A percentile compares a stretch with the other conserved stretches of the same genome.
Evolutionary conservation across 2,329 filamentous ascomycete genomes (phyloP).

Genomic region (Setomelanomma holmii): DNA sequence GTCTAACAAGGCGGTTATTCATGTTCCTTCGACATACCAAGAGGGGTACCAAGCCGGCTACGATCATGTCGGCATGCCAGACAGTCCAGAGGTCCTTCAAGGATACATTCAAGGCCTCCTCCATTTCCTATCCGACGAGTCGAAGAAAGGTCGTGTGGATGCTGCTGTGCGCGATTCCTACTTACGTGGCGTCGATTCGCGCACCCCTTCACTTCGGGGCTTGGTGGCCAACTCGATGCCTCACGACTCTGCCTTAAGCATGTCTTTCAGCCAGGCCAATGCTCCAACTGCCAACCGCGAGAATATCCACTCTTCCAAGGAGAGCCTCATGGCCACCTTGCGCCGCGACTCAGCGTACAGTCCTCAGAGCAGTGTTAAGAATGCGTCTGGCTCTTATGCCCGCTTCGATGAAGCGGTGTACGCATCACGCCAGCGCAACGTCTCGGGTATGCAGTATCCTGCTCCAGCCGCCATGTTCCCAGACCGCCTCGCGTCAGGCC

Average conservation of each 20-base stretch:
- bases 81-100: constrained; percentile 40
- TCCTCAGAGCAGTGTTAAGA: constrained; percentile 14
- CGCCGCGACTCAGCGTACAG: constrained; percentile 25
- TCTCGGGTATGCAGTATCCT: constrained; percentile 18
- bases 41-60: constrained; percentile 48
- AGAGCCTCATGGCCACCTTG: constrained; percentile 8
- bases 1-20: constrained; percentile 22
- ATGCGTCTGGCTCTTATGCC: constrained; percentile 14
- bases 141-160: constrained; percentile 25
- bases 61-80: constrained; percentile 43
- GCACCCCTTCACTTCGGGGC: constrained; percentile 34
- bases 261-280: constrained; percentile 30
- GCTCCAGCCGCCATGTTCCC: constrained; percentile 16
- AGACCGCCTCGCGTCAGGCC: constrained; percentile 15
- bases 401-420: constrained; percentile 21
- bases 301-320: constrained; percentile 29
- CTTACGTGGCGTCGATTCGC: constrained; percentile 17
- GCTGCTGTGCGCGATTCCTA: constrained; percentile 13
- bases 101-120: constrained; percentile 44
- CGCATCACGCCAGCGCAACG: constrained; percentile 19
- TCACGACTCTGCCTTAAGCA: constrained; percentile 38
- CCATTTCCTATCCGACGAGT: constrained; percentile 37
- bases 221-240: constrained; percentile 30
- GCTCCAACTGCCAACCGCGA: constrained; percentile 26
- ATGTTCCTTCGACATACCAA: constrained; percentile 45